Percentiles rank a stretch among this genome's conserved stretches.
Evolutionary conservation across 176 grass and related monocot genomes (phyloP).

Genomic region (Carex myosuroides): DNA sequence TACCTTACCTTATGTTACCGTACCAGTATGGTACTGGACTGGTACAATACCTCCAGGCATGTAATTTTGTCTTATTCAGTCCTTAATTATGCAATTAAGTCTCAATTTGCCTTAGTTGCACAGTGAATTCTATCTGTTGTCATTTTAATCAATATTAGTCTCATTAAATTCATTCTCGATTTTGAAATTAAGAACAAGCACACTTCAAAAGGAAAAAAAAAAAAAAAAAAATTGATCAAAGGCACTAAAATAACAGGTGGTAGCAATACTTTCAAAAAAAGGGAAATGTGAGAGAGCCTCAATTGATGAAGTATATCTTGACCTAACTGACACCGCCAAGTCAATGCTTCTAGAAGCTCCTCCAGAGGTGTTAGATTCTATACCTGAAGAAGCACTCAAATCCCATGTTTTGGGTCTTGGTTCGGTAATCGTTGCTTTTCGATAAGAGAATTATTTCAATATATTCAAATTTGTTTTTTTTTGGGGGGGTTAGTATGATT

Average conservation of each 20-base stretch:
- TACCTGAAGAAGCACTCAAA: constrained; percentile 54
- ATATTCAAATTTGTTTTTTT: not conserved
- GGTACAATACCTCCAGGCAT: not conserved
- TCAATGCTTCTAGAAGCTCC: constrained; percentile 66
- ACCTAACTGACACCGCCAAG: constrained; percentile 81
- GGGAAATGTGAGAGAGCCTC: constrained; percentile 88
- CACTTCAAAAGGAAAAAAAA: not conserved
- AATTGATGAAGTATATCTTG: constrained; percentile 96
- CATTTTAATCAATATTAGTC: not conserved
- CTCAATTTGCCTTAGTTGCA: not conserved
- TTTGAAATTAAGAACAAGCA: not conserved
- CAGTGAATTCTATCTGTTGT: not conserved
- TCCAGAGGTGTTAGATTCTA: constrained; percentile 31
- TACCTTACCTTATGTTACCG: not conserved
- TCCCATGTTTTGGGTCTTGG: constrained; percentile 66
- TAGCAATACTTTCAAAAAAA: constrained; percentile 67
- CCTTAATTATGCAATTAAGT: not conserved
- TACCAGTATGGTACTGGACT: not conserved
- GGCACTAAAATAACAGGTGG: constrained; percentile 38
- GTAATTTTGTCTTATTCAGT: not conserved
- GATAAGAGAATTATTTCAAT: not conserved
- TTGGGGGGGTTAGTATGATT: not conserved
- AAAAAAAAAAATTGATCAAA: not conserved
- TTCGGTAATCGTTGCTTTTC: constrained; percentile 39
- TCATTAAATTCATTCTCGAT: not conserved